Evolutionary conservation across 2,329 filamentous ascomycete genomes (phyloP), one percentile per base, ranked within the genome.

Genomic region (Parastagonospora avenae): DNA sequence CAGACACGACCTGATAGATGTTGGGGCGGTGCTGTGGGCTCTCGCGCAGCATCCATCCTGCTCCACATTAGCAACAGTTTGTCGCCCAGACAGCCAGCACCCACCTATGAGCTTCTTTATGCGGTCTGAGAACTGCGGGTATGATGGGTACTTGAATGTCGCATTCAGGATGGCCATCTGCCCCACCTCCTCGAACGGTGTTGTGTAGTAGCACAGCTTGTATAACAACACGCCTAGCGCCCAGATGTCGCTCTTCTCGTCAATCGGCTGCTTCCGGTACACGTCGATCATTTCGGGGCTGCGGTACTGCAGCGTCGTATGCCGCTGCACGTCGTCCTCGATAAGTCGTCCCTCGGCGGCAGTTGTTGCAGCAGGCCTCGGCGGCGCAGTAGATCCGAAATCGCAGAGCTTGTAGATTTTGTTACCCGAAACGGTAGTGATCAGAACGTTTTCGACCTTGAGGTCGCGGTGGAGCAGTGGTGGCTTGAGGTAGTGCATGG

Each of bases 241-340:
- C 94, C 92, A 99, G 28, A 99, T 97, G 74, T 99, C 94, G 42
- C 92, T 95, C 79, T 99, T 99, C 77, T 99, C 94, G 70, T 99
- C 91, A 69, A 99, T 96, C 1, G 94, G 92, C 64, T 92, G 91
- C 74, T 95, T 96, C 57, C 92, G 84, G 76, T 97, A 99, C 19
- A 99, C 94, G 68, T 99, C 94, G 54, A 99, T 88, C 94, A 99
- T 99, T 76, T 99, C 94, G 5, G 94, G 94, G 71, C 93, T 97
- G 60, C 94, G 85, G 73, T 99, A 99, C 74, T 99, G 94, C 76
- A 99, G 82, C 0, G 94, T 99, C 0, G 94, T 99, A 72, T 99
- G 93, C 66, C 91, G 90, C 75, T 97, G 94, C 10, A 99, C 88
- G 74, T 99, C 94, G 70, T 99, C 94, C 74, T 99, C 94, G 68